A percentile compares a stretch with the other conserved stretches of the same genome.
phyloP scores from a whole-genome alignment of 1,284 basidiomycete genomes.

The Austropuccinia psidii region DNA sequence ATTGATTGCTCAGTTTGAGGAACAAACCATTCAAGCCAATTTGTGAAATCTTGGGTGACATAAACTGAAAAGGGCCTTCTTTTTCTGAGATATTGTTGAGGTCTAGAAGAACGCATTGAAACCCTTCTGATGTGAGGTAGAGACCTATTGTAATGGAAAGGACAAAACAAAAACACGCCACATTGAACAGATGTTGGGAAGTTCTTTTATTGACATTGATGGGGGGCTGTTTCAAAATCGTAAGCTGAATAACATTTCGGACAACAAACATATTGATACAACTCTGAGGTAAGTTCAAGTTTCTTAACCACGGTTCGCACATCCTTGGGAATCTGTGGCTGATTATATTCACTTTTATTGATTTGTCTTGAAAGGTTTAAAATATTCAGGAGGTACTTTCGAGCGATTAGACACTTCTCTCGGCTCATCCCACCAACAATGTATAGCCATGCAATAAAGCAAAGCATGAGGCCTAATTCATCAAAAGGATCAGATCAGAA shows the following conservation, averaged over 20 bases:
- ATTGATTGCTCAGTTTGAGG: conserved; percentile 6
- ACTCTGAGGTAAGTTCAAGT: neutral
- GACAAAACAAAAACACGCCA: neutral
- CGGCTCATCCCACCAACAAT: neutral
- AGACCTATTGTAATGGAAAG: neutral
- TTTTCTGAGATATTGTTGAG: neutral
- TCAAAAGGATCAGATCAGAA: too few relatives aligned
- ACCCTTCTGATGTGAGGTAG: neutral
- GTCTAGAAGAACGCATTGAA: neutral
- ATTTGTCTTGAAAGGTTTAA: neutral
- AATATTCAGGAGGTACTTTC: neutral
- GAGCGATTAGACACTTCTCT: neutral
- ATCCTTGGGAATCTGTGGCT: neutral
- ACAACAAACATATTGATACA: neutral
- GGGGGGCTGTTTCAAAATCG: neutral
- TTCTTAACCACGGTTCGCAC: neutral
- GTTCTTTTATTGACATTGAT: neutral
- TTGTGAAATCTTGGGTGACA: neutral
- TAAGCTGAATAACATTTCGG: neutral
- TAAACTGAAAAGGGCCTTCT: neutral
- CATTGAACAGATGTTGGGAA: neutral
- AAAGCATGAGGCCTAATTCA: too few relatives aligned
- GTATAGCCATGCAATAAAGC: too few relatives aligned
- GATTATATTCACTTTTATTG: too few relatives aligned
- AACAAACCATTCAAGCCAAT: conserved; percentile 5